These are phyloP conservation scores for Setomelanomma holmii DNA, from an alignment of 2,329 filamentous ascomycete genomes.

Conservation along the genomic window DNA sequence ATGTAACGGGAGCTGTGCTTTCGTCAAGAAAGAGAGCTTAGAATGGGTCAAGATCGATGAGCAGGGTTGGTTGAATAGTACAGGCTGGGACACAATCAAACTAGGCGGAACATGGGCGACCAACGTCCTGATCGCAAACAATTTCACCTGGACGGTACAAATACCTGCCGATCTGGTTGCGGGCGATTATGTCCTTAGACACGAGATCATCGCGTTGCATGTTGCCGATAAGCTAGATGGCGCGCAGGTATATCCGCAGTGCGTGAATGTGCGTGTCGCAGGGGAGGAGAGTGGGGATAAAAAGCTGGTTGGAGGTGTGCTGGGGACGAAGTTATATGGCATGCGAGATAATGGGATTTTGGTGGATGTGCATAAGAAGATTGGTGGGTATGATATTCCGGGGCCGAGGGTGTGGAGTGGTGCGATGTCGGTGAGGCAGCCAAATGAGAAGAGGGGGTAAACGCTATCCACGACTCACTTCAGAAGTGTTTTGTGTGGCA, in stretches of 20 bases:
- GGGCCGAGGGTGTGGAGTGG: conserved; percentile 42
- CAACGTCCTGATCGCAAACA: conserved; percentile 48
- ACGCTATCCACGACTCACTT: too few relatives aligned
- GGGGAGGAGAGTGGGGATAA: conserved; percentile 45
- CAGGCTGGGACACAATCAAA: conserved; percentile 17
- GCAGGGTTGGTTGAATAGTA: conserved; percentile 33
- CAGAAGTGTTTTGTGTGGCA: too few relatives aligned
- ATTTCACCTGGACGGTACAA: conserved; percentile 54
- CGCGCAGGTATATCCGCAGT: conserved; percentile 61
- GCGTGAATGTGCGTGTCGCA: conserved; percentile 56
- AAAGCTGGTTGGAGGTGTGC: conserved; percentile 48
- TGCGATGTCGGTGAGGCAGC: conserved; percentile 12
- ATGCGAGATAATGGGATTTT: conserved; percentile 48
- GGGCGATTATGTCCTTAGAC: conserved; percentile 61
- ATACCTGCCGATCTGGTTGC: conserved; percentile 51
- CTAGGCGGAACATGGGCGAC: conserved; percentile 40
- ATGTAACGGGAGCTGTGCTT: conserved; percentile 30
- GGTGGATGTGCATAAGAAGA: conserved; percentile 48
- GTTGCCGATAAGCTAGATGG: conserved; percentile 51
- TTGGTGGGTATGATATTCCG: conserved; percentile 48
- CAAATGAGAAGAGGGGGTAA: conserved; percentile 5
- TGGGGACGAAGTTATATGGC: conserved; percentile 57
- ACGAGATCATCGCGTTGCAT: conserved; percentile 61
- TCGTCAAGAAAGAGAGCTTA: conserved; percentile 26
- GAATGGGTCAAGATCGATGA: conserved; percentile 45